A percentile compares a stretch with the other conserved stretches of the same genome.
phyloP scores from a whole-genome alignment of 2,329 filamentous ascomycete species.

The Clarireedia homoeocarpa region DNA sequence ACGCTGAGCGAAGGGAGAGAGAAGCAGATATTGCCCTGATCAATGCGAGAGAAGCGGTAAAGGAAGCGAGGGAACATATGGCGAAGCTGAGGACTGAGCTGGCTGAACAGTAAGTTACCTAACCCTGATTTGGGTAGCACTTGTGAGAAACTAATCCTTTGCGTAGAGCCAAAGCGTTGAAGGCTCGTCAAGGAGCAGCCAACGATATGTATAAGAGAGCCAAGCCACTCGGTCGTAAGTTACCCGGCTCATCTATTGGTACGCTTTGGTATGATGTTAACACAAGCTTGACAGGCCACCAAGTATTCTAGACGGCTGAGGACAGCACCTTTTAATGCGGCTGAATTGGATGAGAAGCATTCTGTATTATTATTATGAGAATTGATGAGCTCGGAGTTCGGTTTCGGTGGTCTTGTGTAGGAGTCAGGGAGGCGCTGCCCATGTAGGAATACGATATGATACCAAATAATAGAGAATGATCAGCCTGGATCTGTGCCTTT shows the following conservation, averaged over 20 bases:
- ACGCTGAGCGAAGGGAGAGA: slow-evolving; percentile 2
- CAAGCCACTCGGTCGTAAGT: slow-evolving; percentile 10
- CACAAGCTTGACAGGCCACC: not conserved
- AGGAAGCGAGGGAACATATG: slow-evolving; percentile 6
- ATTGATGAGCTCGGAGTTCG: no score
- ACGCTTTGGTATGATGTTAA: not conserved
- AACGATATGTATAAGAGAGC: slow-evolving; percentile 4
- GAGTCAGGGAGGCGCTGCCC: no score
- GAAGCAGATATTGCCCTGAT: slow-evolving; percentile 6
- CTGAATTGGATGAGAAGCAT: not conserved
- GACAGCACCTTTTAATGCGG: no score
- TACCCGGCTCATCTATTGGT: not conserved
- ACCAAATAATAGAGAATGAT: no score
- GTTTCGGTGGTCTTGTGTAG: no score
- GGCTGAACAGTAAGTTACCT: slow-evolving; percentile 1
- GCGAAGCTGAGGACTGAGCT: not conserved
- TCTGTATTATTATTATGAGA: not conserved
- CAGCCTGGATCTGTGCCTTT: no score
- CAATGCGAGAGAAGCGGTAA: slow-evolving; percentile 2
- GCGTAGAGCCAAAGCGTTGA: not conserved
- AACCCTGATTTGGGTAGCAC: no score
- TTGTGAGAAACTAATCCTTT: not conserved
- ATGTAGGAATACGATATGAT: no score
- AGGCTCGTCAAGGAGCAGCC: slow-evolving; percentile 4
- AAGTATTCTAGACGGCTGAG: not conserved